Percentiles rank a stretch among this genome's conserved stretches.
These are phyloP conservation scores for Scedosporium dehoogii DNA, from an alignment of 2,329 filamentous ascomycete genomes.

Conservation along the genomic window DNA sequence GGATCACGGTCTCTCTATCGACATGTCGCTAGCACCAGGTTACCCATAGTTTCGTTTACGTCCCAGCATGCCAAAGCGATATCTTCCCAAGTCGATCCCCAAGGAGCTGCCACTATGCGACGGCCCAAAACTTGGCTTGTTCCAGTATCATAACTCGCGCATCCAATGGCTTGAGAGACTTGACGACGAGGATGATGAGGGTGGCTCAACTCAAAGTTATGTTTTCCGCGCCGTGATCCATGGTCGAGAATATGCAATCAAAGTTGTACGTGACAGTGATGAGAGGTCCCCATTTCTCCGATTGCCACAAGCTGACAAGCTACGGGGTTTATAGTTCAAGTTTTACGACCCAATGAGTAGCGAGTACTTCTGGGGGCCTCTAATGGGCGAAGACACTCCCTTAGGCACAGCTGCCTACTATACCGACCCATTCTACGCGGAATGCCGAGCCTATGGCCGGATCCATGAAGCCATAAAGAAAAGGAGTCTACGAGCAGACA, in stretches of 20 bases:
- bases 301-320: not conserved
- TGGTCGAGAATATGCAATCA: slow-evolving; percentile 12
- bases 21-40: not conserved
- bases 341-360: slow-evolving; percentile 11
- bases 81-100: not conserved
- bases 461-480: slow-evolving; percentile 6
- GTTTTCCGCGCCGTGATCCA: slow-evolving; percentile 12
- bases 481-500: not conserved
- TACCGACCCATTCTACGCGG: slow-evolving; percentile 14
- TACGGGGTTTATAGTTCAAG: slow-evolving; percentile 11
- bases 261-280: slow-evolving; percentile 10
- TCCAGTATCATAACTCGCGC: slow-evolving; percentile 10
- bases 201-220: slow-evolving; percentile 9
- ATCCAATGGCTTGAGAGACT: slow-evolving; percentile 14
- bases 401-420: slow-evolving; percentile 12
- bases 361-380: slow-evolving; percentile 12
- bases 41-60: not conserved
- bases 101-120: slow-evolving; percentile 11
- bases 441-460: slow-evolving; percentile 14
- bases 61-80: not conserved
- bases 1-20: not conserved
- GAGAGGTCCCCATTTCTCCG: not conserved
- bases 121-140: slow-evolving; percentile 11
- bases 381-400: slow-evolving; percentile 9
- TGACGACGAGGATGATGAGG: slow-evolving; percentile 5